A percentile compares a stretch with the other conserved stretches of the same genome.
phyloP scores from a whole-genome alignment of 1,139 yeast species.

The Debaryomyces subglobosus region DNA sequence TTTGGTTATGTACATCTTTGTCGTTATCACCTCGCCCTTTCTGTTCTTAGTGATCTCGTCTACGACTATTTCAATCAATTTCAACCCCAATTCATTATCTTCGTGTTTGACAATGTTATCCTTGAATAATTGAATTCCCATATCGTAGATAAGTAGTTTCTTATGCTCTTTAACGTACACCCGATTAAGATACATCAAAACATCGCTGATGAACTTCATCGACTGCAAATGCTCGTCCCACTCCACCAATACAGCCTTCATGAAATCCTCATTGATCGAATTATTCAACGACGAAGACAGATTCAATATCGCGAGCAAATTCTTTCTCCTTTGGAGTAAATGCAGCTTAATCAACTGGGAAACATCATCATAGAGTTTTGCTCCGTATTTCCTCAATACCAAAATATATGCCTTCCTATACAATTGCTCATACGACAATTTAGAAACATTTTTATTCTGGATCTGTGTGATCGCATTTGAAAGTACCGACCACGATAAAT shows the following conservation, averaged over 20 bases:
- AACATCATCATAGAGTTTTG: constrained; percentile 67
- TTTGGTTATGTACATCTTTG: constrained; percentile 59
- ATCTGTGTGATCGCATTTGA: constrained; percentile 79
- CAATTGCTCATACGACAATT: constrained; percentile 80
- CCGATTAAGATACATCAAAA: constrained; percentile 83
- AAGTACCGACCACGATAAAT: constrained; percentile 69
- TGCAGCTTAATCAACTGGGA: constrained; percentile 53
- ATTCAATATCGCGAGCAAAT: constrained; percentile 23
- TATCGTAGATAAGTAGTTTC: constrained; percentile 69
- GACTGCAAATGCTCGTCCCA: constrained; percentile 81
- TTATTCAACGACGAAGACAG: constrained; percentile 10
- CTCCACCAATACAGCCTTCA: constrained; percentile 50
- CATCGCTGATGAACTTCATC: constrained; percentile 83
- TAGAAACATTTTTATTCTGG: constrained; percentile 71
- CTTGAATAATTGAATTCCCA: constrained; percentile 67
- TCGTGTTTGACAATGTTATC: constrained; percentile 44
- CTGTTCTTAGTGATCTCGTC: constrained; percentile 63
- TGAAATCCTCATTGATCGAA: constrained; percentile 34
- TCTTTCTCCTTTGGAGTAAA: constrained; percentile 37
- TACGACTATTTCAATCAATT: constrained; percentile 53
- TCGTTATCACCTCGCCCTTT: constrained; percentile 60
- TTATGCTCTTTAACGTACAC: constrained; percentile 80
- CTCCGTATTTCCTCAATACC: constrained; percentile 76
- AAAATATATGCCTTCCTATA: constrained; percentile 81
- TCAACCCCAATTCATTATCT: constrained; percentile 53